Evolutionary conservation across 2,329 filamentous ascomycete genomes (phyloP).

Genomic region (Monilinia laxa): DNA sequence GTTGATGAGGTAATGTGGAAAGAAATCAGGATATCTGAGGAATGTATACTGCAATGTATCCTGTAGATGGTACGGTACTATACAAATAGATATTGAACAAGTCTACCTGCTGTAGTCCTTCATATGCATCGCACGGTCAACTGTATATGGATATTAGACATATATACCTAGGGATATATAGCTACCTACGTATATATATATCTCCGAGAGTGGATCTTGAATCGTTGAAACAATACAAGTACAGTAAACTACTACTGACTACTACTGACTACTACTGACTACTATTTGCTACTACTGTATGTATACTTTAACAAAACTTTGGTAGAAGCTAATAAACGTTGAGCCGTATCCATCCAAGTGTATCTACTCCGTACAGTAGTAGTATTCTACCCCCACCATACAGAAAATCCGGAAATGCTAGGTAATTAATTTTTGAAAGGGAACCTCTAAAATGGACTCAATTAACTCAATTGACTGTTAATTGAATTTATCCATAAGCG

Average conservation of each 20-base stretch:
- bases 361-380: neutral
- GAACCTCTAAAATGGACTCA: neutral
- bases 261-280: too few species aligned
- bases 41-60: too few species aligned
- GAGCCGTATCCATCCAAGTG: conserved; percentile 3
- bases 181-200: too few species aligned
- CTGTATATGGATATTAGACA: neutral
- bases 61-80: too few species aligned
- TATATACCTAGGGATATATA: too few species aligned
- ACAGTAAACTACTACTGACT: too few species aligned
- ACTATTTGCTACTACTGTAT: neutral
- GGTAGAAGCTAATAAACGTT: neutral
- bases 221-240: neutral
- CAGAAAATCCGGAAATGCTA: neutral
- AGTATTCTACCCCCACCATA: neutral
- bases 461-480: neutral
- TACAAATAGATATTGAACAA: neutral
- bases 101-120: too few species aligned
- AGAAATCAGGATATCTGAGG: neutral
- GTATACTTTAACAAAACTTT: conserved; percentile 1
- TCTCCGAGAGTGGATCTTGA: neutral
- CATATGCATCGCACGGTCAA: neutral
- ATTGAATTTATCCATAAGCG: conserved; percentile 6
- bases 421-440: neutral
- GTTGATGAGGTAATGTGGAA: neutral